Evolutionary conservation across 176 grass and related monocot genomes (phyloP), one percentile per base, ranked within the genome.

Genomic region (Stipa capillata): DNA sequence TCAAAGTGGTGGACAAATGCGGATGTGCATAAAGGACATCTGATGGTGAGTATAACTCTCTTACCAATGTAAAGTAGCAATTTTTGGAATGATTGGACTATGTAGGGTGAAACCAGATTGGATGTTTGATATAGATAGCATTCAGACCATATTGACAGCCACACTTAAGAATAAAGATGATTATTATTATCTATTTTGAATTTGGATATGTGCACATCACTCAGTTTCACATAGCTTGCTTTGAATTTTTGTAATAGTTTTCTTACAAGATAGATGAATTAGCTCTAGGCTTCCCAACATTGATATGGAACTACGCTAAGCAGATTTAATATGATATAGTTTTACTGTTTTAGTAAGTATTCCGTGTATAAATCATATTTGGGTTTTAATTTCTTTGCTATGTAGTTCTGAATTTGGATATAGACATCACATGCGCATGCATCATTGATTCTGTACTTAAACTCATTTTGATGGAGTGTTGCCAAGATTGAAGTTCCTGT

Each of bases 21-120:
- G 77, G 72, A 69, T 87, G 61, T 43, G 45, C 27, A 64, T 83
- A 64, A 45, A 83, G 73, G 69, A 65, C 65, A 73, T 83, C 79
- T 65, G 31, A 78, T 83, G 79, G 85, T 83, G 68, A 83, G 79
- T 36, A 55, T 69, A 44, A 37, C 13, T 73, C 45, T 78, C 45
- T 14, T 52, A 66, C 40, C 4, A 28, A 31, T 16, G 14, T 0
- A 3, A 53, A 53, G 3, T 53, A n/a, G 7, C 56, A 52, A 2
- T 60, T 58, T 29, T 14, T 2, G 1, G 12, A 16, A 31, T 31
- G 32, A 59, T 16, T 24, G 55, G 13, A 2, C 14, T 14, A 8
- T 54, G 7, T 72, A 8, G 29, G 69, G 20, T 43, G n/a, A 58
- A 18, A 76, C 5, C 6, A 12, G 55, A 58, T 58, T 58, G 55